A percentile compares a stretch with the other conserved stretches of the same genome.
Conservation (phyloP, 2,329 filamentous ascomycete species). For the Xylaria sp. region DNA sequence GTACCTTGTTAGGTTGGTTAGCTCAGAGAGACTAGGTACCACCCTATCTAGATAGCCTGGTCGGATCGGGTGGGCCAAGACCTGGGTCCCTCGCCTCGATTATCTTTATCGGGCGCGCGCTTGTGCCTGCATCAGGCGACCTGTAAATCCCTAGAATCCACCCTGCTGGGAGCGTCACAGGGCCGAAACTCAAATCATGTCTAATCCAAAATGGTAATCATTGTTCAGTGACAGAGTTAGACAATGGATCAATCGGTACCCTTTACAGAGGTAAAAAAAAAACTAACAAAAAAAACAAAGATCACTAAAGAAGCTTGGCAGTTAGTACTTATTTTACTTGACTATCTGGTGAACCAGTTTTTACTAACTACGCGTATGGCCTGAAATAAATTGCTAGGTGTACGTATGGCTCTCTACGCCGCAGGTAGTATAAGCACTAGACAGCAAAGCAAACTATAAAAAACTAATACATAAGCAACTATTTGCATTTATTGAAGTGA, state of each 20-base stretch:
- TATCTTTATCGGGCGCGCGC: slow-evolving; percentile 20
- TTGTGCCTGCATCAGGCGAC: slow-evolving; percentile 38
- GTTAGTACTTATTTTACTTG: neutral
- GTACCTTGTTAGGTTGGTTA: neutral
- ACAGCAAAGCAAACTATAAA: neutral
- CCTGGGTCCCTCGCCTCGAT: slow-evolving; percentile 5
- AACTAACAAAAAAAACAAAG: neutral
- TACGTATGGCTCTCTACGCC: no score
- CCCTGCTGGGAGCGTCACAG: slow-evolving; percentile 30
- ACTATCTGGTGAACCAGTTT: no score
- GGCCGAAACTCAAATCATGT: slow-evolving; percentile 28
- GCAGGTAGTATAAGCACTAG: neutral
- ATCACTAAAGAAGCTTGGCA: neutral
- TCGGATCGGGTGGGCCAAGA: slow-evolving; percentile 11
- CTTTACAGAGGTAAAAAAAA: neutral
- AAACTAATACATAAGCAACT: neutral
- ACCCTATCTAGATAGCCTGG: neutral
- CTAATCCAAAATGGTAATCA: neutral
- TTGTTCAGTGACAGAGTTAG: neutral
- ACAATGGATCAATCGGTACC: slow-evolving; percentile 1
- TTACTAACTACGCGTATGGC: no score
- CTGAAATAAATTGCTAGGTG: no score
- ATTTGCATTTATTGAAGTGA: neutral
- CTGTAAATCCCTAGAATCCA: slow-evolving; percentile 15
- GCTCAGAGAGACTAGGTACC: neutral